phyloP scores from a whole-genome alignment of 441 rosid species.

The Manihot esculenta region DNA sequence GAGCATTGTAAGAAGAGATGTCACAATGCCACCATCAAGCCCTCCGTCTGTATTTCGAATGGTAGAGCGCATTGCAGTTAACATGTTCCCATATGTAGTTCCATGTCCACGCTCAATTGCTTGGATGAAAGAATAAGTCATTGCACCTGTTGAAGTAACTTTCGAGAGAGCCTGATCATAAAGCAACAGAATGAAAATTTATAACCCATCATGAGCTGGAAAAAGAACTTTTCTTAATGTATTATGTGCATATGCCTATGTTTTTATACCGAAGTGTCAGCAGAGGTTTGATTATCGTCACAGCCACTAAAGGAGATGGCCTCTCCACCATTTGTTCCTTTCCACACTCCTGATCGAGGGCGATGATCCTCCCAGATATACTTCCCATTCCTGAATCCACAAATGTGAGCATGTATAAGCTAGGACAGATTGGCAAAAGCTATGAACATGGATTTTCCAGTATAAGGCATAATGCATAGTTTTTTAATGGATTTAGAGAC shows the following conservation, averaged over 20 bases:
- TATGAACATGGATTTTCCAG: conserved; percentile 15
- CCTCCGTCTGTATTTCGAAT: conserved; percentile 41
- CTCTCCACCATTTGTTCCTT: conserved; percentile 88
- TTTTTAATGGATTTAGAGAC: not conserved
- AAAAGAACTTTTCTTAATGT: not conserved
- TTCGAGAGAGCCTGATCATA: conserved; percentile 65
- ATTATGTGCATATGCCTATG: conserved; percentile 1
- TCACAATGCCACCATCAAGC: conserved; percentile 50
- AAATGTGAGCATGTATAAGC: conserved; percentile 14
- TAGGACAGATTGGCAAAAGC: conserved; percentile 15
- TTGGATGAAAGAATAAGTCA: conserved; percentile 90
- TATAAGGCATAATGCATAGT: not conserved
- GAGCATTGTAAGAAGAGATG: conserved; percentile 66
- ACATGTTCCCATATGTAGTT: conserved; percentile 67
- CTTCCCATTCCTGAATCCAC: conserved; percentile 49
- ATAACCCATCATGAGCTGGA: not conserved
- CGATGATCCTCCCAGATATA: conserved; percentile 89
- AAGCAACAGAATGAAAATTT: conserved; percentile 8
- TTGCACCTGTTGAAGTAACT: conserved; percentile 80
- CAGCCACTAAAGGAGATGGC: conserved; percentile 84
- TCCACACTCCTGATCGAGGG: conserved; percentile 73
- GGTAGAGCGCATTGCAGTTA: conserved; percentile 69
- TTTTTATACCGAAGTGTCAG: conserved; percentile 71
- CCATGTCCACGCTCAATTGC: conserved; percentile 71
- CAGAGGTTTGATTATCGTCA: conserved; percentile 85